A percentile compares a stretch with the other conserved stretches of the same genome.
These are phyloP conservation scores for Backusella sp. DNA, from an alignment of 192 early-diverging fungal species.

Conservation along the genomic window DNA sequence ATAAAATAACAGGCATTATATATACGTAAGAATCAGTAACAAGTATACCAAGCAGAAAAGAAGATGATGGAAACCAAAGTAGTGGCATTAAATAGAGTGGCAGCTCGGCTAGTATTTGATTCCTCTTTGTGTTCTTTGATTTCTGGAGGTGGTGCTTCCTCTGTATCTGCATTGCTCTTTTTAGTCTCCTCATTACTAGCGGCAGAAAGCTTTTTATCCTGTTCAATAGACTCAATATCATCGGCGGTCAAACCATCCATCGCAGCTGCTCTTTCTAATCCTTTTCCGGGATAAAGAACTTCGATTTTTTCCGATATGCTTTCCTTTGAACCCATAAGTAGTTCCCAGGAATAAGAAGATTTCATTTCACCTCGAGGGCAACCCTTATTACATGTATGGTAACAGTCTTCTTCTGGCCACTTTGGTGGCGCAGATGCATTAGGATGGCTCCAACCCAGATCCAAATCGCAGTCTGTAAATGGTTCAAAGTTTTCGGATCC, in stretches of 20 bases:
- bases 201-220: neutral
- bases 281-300: slow-evolving; percentile 26
- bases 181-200: neutral
- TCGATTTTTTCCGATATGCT: slow-evolving; percentile 1
- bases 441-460: slow-evolving; percentile 38
- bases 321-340: slow-evolving; percentile 20
- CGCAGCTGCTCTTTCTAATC: slow-evolving; percentile 3
- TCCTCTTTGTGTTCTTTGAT: neutral
- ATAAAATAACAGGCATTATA: neutral
- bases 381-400: slow-evolving; percentile 41
- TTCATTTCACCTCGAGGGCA: slow-evolving; percentile 35
- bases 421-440: slow-evolving; percentile 33
- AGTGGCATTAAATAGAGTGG: neutral
- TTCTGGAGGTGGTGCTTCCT: neutral
- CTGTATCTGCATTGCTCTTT: neutral
- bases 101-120: neutral
- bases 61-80: neutral
- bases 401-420: slow-evolving; percentile 40
- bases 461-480: slow-evolving; percentile 36
- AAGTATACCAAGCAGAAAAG: neutral
- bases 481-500: slow-evolving; percentile 34
- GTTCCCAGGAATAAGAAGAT: slow-evolving; percentile 32
- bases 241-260: slow-evolving; percentile 10
- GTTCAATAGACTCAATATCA: neutral
- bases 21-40: neutral